Base-by-base conservation (phyloP, 768 basidiomycete genomes). In the Mrakia frigida region DNA sequence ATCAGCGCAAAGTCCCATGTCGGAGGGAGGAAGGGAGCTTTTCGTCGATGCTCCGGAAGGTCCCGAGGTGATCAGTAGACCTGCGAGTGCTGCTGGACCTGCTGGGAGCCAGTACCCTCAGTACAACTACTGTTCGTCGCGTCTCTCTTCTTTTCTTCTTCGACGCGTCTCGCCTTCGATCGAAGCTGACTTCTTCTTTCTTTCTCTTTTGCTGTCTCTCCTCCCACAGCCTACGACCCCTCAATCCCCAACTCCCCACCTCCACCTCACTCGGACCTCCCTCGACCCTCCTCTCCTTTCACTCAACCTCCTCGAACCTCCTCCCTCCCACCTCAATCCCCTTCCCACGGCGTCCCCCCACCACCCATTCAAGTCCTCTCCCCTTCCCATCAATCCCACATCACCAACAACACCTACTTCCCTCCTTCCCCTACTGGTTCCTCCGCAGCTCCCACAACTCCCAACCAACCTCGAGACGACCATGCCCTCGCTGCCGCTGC, bases 271-370 rank as follows among this genome's bases (percentile, higher is more conserved):
- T 3, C 23, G 53, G 31, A 28, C 14, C 3, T 21, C 56, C 28
- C 39, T 18, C 56, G 16, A 56, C 53, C 56, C 52, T 23, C 65
- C 71, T 33, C 76, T 35, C 9, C 61, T 33, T n/a, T 60, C 75
- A 13, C 43, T 70, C 28, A 28, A 63, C 39, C 70, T 72, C 70
- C 35, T 67, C 33, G 75, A 76, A 70, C 70, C 75, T n/a, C 28
- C 61, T 41, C 46, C 28, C 14, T 67, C 75, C 11, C 35, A 68
- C 16, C 35, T 68, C n/a, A 35, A 35, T 50, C 33, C 59, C 60
- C 56, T 11, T 56, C 56, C 2, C 56, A 56, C 4, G 7, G 11
- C 52, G 18, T 6, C 11, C 25, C 52, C 52, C 25, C 52, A 11
- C 52, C 52, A 2, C 35, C 50, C 28, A 72, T 33, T 33, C 56